Conservation (phyloP, 2,329 filamentous ascomycete species). For the Exophiala spinifera region DNA sequence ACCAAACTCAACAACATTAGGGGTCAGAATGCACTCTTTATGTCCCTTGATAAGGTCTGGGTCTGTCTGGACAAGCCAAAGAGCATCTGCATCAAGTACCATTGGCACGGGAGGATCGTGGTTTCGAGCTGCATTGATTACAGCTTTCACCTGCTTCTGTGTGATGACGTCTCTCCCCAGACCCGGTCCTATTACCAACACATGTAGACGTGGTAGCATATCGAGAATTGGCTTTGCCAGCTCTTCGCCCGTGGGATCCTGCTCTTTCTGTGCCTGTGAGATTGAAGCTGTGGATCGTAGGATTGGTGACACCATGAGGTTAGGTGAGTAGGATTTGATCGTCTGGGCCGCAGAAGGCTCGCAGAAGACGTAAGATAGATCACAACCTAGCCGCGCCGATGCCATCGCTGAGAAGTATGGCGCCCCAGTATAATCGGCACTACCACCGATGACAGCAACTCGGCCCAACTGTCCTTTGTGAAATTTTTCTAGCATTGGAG, state of each 20-base stretch:
- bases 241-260: conserved; percentile 55
- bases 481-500: conserved; percentile 90
- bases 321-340: conserved; percentile 97
- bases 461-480: conserved; percentile 96
- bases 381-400: conserved; percentile 72
- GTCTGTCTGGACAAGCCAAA: conserved; percentile 71
- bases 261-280: conserved; percentile 48
- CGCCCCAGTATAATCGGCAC: conserved; percentile 93
- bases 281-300: conserved; percentile 72
- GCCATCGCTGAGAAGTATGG: conserved; percentile 99
- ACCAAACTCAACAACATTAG: conserved; percentile 90
- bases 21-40: conserved; percentile 80
- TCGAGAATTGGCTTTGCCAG: conserved; percentile 68
- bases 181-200: conserved; percentile 88
- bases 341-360: conserved; percentile 80
- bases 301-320: conserved; percentile 96
- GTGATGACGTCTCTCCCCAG: conserved; percentile 86
- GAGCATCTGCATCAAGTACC: conserved; percentile 86
- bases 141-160: conserved; percentile 76
- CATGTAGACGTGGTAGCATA: conserved; percentile 83
- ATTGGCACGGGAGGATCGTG: conserved; percentile 64
- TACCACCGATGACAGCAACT: conserved; percentile 90
- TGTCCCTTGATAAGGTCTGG: conserved; percentile 79
- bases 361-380: conserved; percentile 68
- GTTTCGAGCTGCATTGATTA: conserved; percentile 75